Percentiles rank a stretch among this genome's conserved stretches.
phyloP scores from a whole-genome alignment of 2,329 filamentous ascomycete species.

The Fusarium sp. region DNA sequence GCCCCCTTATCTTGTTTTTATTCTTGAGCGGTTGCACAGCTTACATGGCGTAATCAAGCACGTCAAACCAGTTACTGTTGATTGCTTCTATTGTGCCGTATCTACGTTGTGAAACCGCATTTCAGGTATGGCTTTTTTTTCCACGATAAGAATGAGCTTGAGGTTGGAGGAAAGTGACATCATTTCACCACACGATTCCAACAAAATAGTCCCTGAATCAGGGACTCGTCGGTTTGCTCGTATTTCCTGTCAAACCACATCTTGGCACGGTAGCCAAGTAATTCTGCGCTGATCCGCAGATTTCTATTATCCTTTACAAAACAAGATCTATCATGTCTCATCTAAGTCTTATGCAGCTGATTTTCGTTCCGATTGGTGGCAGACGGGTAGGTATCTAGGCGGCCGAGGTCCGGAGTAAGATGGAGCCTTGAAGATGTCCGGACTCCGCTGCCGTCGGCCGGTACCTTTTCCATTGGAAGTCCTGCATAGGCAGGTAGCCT shows the following conservation, averaged over 20 bases:
- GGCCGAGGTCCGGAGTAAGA: background rate
- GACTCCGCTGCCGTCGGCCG: background rate
- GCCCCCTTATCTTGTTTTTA: background rate
- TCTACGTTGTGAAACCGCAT: background rate
- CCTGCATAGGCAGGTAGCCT: background rate
- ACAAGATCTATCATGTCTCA: background rate
- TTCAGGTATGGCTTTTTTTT: background rate
- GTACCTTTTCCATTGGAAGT: background rate
- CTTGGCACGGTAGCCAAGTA: background rate
- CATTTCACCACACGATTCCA: background rate
- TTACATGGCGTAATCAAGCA: background rate
- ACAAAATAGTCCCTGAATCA: background rate
- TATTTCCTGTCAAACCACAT: background rate
- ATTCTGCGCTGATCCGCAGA: background rate
- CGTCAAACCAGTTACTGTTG: background rate
- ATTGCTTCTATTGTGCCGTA: background rate
- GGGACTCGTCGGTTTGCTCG: background rate
- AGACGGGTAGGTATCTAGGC: background rate
- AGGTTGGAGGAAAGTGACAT: background rate
- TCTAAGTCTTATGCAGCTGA: background rate
- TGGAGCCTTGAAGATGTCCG: background rate
- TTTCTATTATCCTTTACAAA: background rate
- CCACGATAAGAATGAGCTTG: background rate
- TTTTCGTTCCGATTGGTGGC: background rate
- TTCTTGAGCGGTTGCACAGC: background rate